Evolutionary conservation across 306 rosid genomes (phyloP), one percentile per base, ranked within the genome.

Genomic region (Vicia villosa): DNA sequence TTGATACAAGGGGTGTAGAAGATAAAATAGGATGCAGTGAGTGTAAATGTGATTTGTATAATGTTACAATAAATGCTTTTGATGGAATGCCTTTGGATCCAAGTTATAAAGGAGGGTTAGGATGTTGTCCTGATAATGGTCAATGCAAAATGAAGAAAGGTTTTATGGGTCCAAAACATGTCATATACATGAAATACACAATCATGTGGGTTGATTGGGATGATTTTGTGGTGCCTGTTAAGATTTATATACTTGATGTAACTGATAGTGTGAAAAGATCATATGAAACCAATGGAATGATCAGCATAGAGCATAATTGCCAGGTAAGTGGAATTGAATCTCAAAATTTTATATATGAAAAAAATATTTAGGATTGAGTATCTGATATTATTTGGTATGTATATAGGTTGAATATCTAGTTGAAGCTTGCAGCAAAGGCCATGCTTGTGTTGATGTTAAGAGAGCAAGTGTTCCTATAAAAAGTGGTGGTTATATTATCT

Each of bases 201-300:
- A 84, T 89, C 32, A 73, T 79, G 69, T 91, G 96, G 97, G 40
- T 84, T 30, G 80, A 84, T 22, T 91, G 96, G 96, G 77, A 82
- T 55, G 79, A 72, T 6, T 66, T 13, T 12, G 19, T 89, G 1
- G 38, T 89, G 70, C 96, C 97, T 3, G 79, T 78, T 5, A 79
- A 82, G 83, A 71, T 89, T 57, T 91, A 82, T 47, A 72, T 89
- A 55, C 12, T 84, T 16, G 96, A 91, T 63, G 91, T 66, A 38
- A 87, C 97, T 60, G 96, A 89, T 76, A 58, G 46, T 14, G 68
- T 80, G 65, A 81, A 79, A 10, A 32, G 15, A 16, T 56, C 59
- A 51, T 30, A 40, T 8, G 66, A 34, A 37, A 52, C 81, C 2
- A 51, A 69, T 19, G 76, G 66, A 67, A 21, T 6, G 28, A 24